Base-by-base conservation (phyloP, 768 basidiomycete species). In the Suillus tomentosus region DNA sequence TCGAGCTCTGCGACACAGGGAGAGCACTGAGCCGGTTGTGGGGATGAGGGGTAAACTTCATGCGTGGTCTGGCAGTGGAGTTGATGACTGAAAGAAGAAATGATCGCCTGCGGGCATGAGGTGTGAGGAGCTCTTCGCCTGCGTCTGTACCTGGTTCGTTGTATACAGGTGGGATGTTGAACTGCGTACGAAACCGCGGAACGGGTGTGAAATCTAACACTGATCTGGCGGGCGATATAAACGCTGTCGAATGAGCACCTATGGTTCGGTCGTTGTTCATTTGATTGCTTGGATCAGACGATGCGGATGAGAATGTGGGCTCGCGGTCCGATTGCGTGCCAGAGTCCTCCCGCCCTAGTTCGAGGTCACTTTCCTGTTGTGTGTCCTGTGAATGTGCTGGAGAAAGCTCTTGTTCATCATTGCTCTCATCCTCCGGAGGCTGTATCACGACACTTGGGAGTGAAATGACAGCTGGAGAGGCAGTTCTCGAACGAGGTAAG, bases 71-170 rank as follows among this genome's bases (percentile, higher is more conserved):
- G 5, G 90, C 79, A 2, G 89, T 92, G 6, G 92, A 92, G 70
- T 93, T 90, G 72, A 95, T 90, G 9, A 95, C 89, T 10, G 87
- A 87, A 45, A 95, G 83, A 14, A 95, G 83, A 78, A 95, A 94
- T 1, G 91, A 93, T 17, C 87, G 86, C 47, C 91, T 87, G 65
- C 90, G 87, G 14, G 87, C 85, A 66, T 84, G 81, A 3, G 91
- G 92, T 2, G 92, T 94, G 50, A 87, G 74, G 3, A 82, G 82
- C 17, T 77, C 79, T 3, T 72, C 76, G 48, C 75, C 70, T 11
- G 71, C 68, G 14, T 80, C 73, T 7, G 39, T 42, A 8, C 77
- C 73, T 31, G 79, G 68, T 43, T 82, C 80, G n/a, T 76, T 71
- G 10, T 82, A 78, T 34, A 79, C 79, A 1, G 80, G 70, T 5